Percentiles rank a stretch among this genome's conserved stretches.
Conservation (phyloP, 495 filamentous ascomycete species). For the Hypoxylon cercidicola region DNA sequence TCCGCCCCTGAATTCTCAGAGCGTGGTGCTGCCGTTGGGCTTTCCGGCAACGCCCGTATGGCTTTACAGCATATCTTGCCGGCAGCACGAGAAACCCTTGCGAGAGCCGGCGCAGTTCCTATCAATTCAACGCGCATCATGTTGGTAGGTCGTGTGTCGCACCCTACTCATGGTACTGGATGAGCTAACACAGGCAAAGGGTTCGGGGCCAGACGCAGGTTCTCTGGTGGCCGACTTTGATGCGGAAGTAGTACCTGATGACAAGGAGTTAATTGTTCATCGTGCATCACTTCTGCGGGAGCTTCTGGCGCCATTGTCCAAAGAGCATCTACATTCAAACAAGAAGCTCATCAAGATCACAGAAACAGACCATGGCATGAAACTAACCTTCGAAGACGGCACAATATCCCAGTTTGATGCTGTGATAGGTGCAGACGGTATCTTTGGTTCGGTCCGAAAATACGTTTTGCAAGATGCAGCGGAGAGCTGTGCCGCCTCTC, state of each 20-base stretch:
- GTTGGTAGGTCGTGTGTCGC: not conserved
- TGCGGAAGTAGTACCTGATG: no score
- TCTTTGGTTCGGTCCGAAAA: slow-evolving; percentile 21
- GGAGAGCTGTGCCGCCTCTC: slow-evolving; percentile 2
- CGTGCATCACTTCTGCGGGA: slow-evolving; percentile 27
- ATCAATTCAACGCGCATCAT: slow-evolving; percentile 13
- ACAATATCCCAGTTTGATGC: slow-evolving; percentile 13
- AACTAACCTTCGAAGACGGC: slow-evolving; percentile 15
- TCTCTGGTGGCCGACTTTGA: slow-evolving; percentile 3
- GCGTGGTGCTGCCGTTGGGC: slow-evolving; percentile 36
- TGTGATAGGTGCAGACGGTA: slow-evolving; percentile 31
- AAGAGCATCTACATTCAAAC: slow-evolving; percentile 15
- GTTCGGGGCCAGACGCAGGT: slow-evolving; percentile 23
- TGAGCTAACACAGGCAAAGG: slow-evolving; percentile 2
- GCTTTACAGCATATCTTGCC: slow-evolving; percentile 6
- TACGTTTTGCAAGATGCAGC: slow-evolving; percentile 5
- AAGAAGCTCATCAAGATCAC: slow-evolving; percentile 8
- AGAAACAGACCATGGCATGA: not conserved
- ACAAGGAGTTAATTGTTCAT: slow-evolving; percentile 4
- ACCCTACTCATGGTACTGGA: no score
- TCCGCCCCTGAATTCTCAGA: slow-evolving; percentile 41
- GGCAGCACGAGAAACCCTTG: not conserved
- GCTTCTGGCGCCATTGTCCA: slow-evolving; percentile 11
- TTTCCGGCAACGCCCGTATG: slow-evolving; percentile 24
- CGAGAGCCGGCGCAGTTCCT: slow-evolving; percentile 16